Evolutionary conservation across 371 early-diverging fungal genomes (phyloP).

Genomic region (Sanchytrium tribonematis): DNA sequence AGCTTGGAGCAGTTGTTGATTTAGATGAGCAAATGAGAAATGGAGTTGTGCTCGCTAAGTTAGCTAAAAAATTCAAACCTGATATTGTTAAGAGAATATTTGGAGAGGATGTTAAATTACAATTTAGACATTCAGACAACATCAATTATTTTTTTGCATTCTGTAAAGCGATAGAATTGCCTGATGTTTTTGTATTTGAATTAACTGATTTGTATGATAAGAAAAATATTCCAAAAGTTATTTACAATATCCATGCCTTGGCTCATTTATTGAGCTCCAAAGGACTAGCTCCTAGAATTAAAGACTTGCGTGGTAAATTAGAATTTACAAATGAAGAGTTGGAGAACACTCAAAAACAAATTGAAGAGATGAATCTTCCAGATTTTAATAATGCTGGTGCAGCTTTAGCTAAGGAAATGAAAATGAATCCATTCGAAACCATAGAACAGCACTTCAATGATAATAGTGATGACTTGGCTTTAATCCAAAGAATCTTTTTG

Average conservation of each 20-base stretch:
- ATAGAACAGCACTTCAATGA: background rate
- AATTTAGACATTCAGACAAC: slow-evolving; percentile 94
- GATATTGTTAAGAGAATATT: slow-evolving; percentile 61
- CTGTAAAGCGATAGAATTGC: slow-evolving; percentile 47
- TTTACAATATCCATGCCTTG: slow-evolving; percentile 97
- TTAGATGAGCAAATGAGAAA: slow-evolving; percentile 55
- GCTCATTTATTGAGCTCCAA: slow-evolving; percentile 63
- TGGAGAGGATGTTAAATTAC: slow-evolving; percentile 39
- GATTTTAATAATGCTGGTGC: slow-evolving; percentile 21
- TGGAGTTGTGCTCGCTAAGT: slow-evolving; percentile 71
- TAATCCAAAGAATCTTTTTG: background rate
- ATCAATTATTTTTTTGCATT: slow-evolving; percentile 79
- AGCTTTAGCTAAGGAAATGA: slow-evolving; percentile 15
- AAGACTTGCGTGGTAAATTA: slow-evolving; percentile 63
- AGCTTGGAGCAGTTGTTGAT: slow-evolving; percentile 52
- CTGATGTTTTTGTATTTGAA: slow-evolving; percentile 88
- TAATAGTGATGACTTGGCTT: background rate
- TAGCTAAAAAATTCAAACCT: slow-evolving; percentile 63
- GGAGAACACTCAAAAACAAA: slow-evolving; percentile 41
- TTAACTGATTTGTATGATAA: slow-evolving; percentile 92
- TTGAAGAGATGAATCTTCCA: slow-evolving; percentile 22
- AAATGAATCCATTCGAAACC: background rate
- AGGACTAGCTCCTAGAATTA: slow-evolving; percentile 62
- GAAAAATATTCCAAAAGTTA: slow-evolving; percentile 97
- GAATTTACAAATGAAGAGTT: slow-evolving; percentile 72